Conservation (phyloP, 1,139 yeast genomes). For the Nadsonia commutata region DNA sequence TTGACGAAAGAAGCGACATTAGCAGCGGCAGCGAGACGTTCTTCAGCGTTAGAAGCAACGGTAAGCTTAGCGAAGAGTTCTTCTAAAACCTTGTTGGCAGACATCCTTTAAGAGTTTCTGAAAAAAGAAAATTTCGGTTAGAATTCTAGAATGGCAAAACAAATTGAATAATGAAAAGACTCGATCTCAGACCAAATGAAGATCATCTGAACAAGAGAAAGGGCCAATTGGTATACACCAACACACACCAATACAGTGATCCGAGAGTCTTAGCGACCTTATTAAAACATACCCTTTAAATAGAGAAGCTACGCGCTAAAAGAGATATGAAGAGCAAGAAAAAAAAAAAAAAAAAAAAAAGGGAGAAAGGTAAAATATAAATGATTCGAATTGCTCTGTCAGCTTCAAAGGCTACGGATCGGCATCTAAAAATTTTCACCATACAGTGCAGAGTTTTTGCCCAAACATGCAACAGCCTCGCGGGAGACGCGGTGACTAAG, state of each 20-base stretch:
- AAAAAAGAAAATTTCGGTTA: neutral
- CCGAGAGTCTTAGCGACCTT: neutral
- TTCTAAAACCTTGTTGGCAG: conserved; percentile 53
- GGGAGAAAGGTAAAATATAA: conserved; percentile 1
- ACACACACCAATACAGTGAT: neutral
- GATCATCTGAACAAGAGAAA: too few relatives aligned
- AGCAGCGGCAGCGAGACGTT: conserved; percentile 74
- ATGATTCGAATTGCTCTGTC: too few relatives aligned
- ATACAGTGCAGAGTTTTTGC: too few relatives aligned
- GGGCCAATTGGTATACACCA: too few relatives aligned
- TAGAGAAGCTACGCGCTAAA: conserved; percentile 1
- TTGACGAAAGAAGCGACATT: conserved; percentile 88
- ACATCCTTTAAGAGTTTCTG: conserved; percentile 18
- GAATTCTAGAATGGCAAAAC: neutral
- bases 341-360: conserved; percentile 2
- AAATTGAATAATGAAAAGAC: neutral
- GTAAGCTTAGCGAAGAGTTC: conserved; percentile 88
- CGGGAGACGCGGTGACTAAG: too few relatives aligned
- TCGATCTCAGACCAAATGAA: too few relatives aligned
- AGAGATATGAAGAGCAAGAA: conserved; percentile 4
- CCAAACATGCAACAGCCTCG: too few relatives aligned
- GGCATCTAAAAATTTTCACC: too few relatives aligned
- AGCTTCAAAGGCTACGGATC: too few relatives aligned
- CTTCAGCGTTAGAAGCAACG: conserved; percentile 65
- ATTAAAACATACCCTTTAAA: neutral